These are phyloP conservation scores for Tripterygium wilfordii DNA, from an alignment of 177 flowering plant species.

Conservation along the genomic window DNA sequence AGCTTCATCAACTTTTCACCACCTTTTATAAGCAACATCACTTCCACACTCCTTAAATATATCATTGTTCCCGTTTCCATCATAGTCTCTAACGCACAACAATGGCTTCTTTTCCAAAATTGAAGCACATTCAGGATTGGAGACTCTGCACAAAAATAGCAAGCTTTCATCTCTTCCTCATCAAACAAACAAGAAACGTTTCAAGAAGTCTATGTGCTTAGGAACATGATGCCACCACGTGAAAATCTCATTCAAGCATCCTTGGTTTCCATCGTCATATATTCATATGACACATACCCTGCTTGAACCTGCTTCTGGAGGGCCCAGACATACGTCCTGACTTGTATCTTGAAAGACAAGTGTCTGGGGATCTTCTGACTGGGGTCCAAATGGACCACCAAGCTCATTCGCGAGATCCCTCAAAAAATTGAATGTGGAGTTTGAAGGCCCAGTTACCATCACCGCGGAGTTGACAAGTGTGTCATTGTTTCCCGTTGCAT, in stretches of 20 bases:
- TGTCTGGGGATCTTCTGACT: too few relatives aligned
- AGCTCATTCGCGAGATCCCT: too few relatives aligned
- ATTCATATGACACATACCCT: conserved; percentile 58
- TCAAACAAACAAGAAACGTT: conserved; percentile 47
- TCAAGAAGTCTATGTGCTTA: conserved; percentile 54
- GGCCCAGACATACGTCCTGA: too few relatives aligned
- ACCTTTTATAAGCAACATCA: conserved; percentile 58
- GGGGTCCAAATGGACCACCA: too few relatives aligned
- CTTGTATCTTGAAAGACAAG: too few relatives aligned
- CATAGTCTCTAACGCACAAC: conserved; percentile 80
- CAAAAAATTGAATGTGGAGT: too few relatives aligned
- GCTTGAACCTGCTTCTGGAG: too few relatives aligned
- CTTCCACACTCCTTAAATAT: conserved; percentile 61
- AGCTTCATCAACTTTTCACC: conserved; percentile 79
- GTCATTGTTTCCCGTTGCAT: conserved; percentile 60
- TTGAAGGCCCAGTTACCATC: conserved; percentile 82
- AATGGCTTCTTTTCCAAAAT: conserved; percentile 80
- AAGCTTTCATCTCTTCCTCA: conserved; percentile 30
- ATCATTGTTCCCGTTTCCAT: conserved; percentile 75
- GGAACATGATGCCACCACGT: conserved; percentile 94
- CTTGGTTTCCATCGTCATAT: conserved; percentile 92
- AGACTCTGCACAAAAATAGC: conserved; percentile 45
- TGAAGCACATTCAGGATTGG: conserved; percentile 63
- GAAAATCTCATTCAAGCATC: conserved; percentile 77
- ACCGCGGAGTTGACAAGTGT: conserved; percentile 79